Percentiles rank a stretch among this genome's conserved stretches.
Conservation (phyloP, 768 basidiomycete genomes). For the Suillus fuscotomentosus region DNA sequence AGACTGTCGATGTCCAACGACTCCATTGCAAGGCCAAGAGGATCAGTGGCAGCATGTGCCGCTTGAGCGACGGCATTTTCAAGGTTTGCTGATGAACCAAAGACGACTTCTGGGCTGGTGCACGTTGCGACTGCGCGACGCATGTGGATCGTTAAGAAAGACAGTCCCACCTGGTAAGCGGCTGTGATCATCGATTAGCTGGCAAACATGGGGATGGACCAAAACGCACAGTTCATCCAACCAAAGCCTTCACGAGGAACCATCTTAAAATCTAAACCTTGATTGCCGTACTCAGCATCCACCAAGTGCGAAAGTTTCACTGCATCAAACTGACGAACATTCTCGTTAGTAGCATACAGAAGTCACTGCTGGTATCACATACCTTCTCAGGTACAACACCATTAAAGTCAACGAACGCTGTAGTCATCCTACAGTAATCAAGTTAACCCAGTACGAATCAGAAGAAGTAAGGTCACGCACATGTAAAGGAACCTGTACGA, state of each 20-base stretch:
- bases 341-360: background rate
- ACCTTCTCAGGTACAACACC: constrained; percentile 98
- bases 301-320: constrained; percentile 95
- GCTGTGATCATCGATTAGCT: constrained; percentile 43
- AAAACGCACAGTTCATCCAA: constrained; percentile 87
- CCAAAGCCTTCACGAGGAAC: constrained; percentile 97
- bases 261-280: constrained; percentile 97
- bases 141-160: constrained; percentile 92
- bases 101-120: constrained; percentile 90
- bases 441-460: constrained; percentile 3
- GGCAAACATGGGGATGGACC: background rate
- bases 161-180: constrained; percentile 94
- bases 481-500: constrained; percentile 99
- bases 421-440: constrained; percentile 70
- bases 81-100: constrained; percentile 46
- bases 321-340: constrained; percentile 73
- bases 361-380: constrained; percentile 8
- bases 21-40: constrained; percentile 66
- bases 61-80: constrained; percentile 35
- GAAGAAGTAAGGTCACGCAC: constrained; percentile 37
- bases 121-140: constrained; percentile 93
- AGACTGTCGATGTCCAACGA: constrained; percentile 30
- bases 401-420: constrained; percentile 94
- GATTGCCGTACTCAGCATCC: constrained; percentile 96
- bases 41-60: constrained; percentile 44